These are phyloP conservation scores for Penicillium sp. DNA, from an alignment of 2,329 filamentous ascomycete genomes.

Conservation along the genomic window DNA sequence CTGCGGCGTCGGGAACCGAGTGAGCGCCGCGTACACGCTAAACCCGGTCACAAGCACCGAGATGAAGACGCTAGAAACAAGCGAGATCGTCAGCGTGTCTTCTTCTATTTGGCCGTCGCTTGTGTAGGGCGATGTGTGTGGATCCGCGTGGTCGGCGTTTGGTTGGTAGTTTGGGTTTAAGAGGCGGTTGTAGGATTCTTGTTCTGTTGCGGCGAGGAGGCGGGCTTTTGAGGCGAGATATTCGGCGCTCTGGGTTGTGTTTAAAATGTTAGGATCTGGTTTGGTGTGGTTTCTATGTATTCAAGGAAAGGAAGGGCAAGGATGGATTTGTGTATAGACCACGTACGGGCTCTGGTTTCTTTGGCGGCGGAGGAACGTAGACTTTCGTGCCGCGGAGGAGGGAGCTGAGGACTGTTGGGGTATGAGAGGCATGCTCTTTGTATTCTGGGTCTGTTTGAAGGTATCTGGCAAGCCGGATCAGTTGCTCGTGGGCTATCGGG, in stretches of 20 bases:
- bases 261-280: not conserved
- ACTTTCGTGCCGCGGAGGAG: conserved; percentile 71
- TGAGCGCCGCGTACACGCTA: conserved; percentile 47
- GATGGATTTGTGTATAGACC: not conserved
- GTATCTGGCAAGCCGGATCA: conserved; percentile 40
- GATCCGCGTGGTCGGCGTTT: conserved; percentile 45
- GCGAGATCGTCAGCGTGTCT: conserved; percentile 46
- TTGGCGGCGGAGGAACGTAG: conserved; percentile 76
- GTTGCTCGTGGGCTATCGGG: conserved; percentile 45
- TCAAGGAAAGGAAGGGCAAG: not conserved
- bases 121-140: conserved; percentile 27
- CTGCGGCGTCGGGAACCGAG: conserved; percentile 38
- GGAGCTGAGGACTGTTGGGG: conserved; percentile 58
- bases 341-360: conserved; percentile 73
- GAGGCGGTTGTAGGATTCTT: conserved; percentile 79
- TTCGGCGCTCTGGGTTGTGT: conserved; percentile 61
- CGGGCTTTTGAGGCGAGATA: conserved; percentile 86
- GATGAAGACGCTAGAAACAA: conserved; percentile 87
- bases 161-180: conserved; percentile 57
- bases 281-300: not conserved
- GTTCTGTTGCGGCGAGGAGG: conserved; percentile 79
- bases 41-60: conserved; percentile 71
- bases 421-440: conserved; percentile 1
- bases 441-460: conserved; percentile 22
- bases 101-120: conserved; percentile 8